These are phyloP conservation scores for Backusella luteola DNA, from an alignment of 192 early-diverging fungal species.

Conservation along the genomic window DNA sequence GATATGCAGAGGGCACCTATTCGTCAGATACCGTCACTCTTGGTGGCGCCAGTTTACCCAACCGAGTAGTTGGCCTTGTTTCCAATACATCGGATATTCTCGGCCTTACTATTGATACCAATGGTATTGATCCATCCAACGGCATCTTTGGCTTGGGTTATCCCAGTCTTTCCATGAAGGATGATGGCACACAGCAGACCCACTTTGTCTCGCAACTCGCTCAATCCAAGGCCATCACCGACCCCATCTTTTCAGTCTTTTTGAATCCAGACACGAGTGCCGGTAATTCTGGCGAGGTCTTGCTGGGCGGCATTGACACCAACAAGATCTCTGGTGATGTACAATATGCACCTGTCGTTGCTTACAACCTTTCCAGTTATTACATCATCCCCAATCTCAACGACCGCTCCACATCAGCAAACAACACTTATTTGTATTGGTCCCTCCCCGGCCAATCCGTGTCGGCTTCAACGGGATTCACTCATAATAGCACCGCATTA, in stretches of 20 bases:
- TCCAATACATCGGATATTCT: conserved; percentile 16
- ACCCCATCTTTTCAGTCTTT: conserved; percentile 26
- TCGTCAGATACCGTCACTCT: conserved; percentile 28
- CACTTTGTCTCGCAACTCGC: conserved; percentile 20
- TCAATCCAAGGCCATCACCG: neutral
- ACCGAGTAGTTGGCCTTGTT: conserved; percentile 29
- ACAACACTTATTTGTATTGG: conserved; percentile 23
- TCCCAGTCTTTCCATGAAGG: conserved; percentile 14
- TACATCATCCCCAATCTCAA: neutral
- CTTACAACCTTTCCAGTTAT: conserved; percentile 1
- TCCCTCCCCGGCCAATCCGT: conserved; percentile 16
- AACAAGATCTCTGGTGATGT: conserved; percentile 37
- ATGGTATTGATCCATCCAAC: conserved; percentile 11
- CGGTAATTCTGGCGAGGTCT: conserved; percentile 37
- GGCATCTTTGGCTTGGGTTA: conserved; percentile 37
- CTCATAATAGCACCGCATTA: neutral
- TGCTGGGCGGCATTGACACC: conserved; percentile 47
- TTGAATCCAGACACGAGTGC: conserved; percentile 1
- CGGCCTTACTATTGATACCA: neutral
- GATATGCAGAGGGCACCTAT: conserved; percentile 28
- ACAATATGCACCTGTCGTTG: conserved; percentile 35
- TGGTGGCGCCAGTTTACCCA: conserved; percentile 2
- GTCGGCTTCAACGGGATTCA: neutral
- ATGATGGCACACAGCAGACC: neutral
- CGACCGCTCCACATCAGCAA: neutral